Conservation (phyloP, 371 early-diverging fungal species). For the Phascolomyces articulosus region DNA sequence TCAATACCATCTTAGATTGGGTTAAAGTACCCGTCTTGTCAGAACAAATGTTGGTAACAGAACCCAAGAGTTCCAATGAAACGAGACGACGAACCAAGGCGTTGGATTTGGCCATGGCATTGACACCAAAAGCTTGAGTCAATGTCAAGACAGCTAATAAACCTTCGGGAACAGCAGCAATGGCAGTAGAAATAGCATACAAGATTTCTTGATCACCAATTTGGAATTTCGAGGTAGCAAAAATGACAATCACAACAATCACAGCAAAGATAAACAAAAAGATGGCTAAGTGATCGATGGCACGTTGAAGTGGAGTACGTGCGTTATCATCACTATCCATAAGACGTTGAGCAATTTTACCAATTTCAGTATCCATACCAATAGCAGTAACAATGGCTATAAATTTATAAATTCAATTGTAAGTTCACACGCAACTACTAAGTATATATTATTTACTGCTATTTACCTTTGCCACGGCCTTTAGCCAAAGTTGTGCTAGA, state of each 20-base stretch:
- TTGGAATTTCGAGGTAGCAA: conserved; percentile 60
- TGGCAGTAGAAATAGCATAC: conserved; percentile 84
- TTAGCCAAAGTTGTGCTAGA: conserved; percentile 60
- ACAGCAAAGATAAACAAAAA: conserved; percentile 58
- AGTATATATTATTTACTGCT: conserved; percentile 77
- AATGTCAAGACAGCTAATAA: conserved; percentile 89
- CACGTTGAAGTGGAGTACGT: conserved; percentile 76
- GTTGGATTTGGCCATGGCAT: conserved; percentile 83
- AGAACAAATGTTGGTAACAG: conserved; percentile 92
- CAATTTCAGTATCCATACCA: conserved; percentile 92
- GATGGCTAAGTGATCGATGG: conserved; percentile 68
- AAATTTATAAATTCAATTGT: conserved; percentile 70
- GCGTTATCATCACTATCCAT: conserved; percentile 65
- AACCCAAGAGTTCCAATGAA: conserved; percentile 89
- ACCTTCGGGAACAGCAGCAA: conserved; percentile 96
- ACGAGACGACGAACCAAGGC: conserved; percentile 87
- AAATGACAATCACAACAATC: conserved; percentile 56
- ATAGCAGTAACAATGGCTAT: conserved; percentile 83
- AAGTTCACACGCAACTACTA: too few relatives aligned
- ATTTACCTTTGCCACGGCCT: conserved; percentile 46
- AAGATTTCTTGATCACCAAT: conserved; percentile 68
- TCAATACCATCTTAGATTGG: conserved; percentile 89
- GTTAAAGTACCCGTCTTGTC: conserved; percentile 97
- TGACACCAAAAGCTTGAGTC: conserved; percentile 93
- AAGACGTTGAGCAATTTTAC: conserved; percentile 87